Base-by-base conservation (phyloP, 805 yeast species). In the Candida hispaniensis region DNA sequence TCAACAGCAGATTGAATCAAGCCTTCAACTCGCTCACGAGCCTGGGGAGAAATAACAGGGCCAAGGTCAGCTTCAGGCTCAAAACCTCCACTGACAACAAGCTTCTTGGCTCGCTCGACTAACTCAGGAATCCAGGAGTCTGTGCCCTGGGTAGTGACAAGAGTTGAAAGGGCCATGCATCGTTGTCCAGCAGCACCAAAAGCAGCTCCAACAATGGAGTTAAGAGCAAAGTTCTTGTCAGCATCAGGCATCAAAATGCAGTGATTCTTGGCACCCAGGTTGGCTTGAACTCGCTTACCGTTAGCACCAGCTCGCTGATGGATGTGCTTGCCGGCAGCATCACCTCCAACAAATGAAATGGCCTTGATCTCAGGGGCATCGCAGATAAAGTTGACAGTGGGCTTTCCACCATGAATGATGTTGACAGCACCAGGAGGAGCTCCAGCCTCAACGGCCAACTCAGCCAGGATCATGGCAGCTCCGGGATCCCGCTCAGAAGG, bases 141-240 rank as follows among this genome's bases (percentile, higher is more conserved):
- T 42, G 79, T 64, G 42, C 66, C 63, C 24, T 85, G 85, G 14
- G 79, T 83, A 12, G 81, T 69, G 33, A 78, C 79, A 43, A 79
- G 62, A 20, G 75, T 79, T 14, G 79, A 74, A 35, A 79, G 72
- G 7, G 82, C 80, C 79, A 78, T 73, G 59, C 88, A 78, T 52
- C 85, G 71, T 64, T 78, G 88, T 43, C 86, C 88, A 12, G 86
- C 85, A 34, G 86, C 85, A 18, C 86, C 83, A 55, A 78, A 78
- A 14, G 83, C 80, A 36, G 86, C 83, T 32, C 82, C 79, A 40
- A 66, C 73, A 30, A 78, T 60, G 38, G 79, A 75, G 51, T 71
- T 73, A 46, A 78, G 59, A 30, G 79, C 69, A 43, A 71, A 71
- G 42, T 60, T 56, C 55, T 72, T 70, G 58, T 75, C 70, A 29